phyloP scores from a whole-genome alignment of 176 grass and related monocot species.

The Zea luxurians region DNA sequence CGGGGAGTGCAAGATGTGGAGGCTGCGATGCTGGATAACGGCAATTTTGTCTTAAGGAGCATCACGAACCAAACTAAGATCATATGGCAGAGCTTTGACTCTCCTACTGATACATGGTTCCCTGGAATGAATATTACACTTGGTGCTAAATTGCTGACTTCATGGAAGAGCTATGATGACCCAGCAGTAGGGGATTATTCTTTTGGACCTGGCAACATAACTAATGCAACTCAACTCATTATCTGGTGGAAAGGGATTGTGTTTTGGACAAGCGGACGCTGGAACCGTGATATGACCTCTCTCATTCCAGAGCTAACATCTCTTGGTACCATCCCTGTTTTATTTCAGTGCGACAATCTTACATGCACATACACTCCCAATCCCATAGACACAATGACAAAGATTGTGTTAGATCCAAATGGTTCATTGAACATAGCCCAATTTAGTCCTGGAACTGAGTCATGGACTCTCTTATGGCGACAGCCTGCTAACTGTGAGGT shows the following conservation, averaged over 20 bases:
- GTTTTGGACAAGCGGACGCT: conserved; percentile 20
- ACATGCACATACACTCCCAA: conserved; percentile 43
- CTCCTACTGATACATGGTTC: conserved; percentile 52
- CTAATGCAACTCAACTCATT: not conserved
- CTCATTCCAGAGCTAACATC: conserved; percentile 1
- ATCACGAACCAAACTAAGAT: not conserved
- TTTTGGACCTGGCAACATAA: conserved; percentile 19
- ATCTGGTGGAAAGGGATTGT: not conserved
- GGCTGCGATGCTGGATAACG: conserved; percentile 34
- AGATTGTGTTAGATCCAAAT: conserved; percentile 28
- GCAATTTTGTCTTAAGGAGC: conserved; percentile 51
- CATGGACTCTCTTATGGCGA: conserved; percentile 30
- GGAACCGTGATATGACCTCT: not conserved
- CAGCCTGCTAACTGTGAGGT: conserved; percentile 28
- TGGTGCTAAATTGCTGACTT: conserved; percentile 29
- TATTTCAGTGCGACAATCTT: conserved; percentile 12
- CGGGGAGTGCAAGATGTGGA: not conserved
- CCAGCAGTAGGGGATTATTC: conserved; percentile 42
- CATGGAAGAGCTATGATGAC: conserved; percentile 48
- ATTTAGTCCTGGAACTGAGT: not conserved
- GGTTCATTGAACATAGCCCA: conserved; percentile 34
- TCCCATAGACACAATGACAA: not conserved
- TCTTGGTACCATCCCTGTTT: not conserved
- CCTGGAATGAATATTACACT: conserved; percentile 37
- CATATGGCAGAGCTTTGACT: conserved; percentile 56